Evolutionary conservation across 208 protist species (phyloP).

Genomic region (Novymonas esmeraldas): DNA sequence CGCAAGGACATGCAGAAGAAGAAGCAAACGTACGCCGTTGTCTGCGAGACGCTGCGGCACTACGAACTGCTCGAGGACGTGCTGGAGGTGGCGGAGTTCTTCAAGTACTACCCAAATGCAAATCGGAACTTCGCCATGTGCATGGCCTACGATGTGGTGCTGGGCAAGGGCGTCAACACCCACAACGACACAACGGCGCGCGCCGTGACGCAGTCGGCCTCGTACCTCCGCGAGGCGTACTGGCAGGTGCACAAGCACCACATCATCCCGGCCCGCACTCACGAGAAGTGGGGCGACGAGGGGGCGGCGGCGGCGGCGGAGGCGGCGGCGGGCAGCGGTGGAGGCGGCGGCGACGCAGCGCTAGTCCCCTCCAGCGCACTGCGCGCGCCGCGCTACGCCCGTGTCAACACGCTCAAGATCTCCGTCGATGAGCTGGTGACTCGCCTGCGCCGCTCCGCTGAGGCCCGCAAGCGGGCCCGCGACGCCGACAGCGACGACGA

Average conservation of each 20-base stretch:
- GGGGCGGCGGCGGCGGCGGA: neutral
- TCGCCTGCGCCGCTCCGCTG: conserved; percentile 52
- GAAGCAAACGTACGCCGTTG: conserved; percentile 92
- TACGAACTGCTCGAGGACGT: conserved; percentile 90
- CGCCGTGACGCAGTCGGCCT: conserved; percentile 64
- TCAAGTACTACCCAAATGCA: conserved; percentile 80
- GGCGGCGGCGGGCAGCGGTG: neutral
- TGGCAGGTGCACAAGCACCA: conserved; percentile 82
- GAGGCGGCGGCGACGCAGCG: conserved; percentile 7
- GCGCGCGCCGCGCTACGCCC: conserved; percentile 79
- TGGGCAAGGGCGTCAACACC: conserved; percentile 90
- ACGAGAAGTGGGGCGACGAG: conserved; percentile 44
- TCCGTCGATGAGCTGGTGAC: conserved; percentile 63
- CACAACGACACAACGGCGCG: conserved; percentile 80
- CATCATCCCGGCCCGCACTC: conserved; percentile 58
- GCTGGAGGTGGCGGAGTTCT: conserved; percentile 80
- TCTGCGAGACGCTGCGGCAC: conserved; percentile 88
- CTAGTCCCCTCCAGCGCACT: conserved; percentile 21
- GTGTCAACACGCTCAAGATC: conserved; percentile 90
- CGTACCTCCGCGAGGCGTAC: conserved; percentile 85
- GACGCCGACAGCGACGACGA: conserved; percentile 3
- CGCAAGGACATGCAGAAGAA: conserved; percentile 94
- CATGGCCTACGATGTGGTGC: conserved; percentile 87
- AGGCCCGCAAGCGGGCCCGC: conserved; percentile 27
- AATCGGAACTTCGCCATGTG: conserved; percentile 75